Evolutionary conservation across 2,329 filamentous ascomycete species (phyloP).

Genomic region (Colletotrichum eremochloae): DNA sequence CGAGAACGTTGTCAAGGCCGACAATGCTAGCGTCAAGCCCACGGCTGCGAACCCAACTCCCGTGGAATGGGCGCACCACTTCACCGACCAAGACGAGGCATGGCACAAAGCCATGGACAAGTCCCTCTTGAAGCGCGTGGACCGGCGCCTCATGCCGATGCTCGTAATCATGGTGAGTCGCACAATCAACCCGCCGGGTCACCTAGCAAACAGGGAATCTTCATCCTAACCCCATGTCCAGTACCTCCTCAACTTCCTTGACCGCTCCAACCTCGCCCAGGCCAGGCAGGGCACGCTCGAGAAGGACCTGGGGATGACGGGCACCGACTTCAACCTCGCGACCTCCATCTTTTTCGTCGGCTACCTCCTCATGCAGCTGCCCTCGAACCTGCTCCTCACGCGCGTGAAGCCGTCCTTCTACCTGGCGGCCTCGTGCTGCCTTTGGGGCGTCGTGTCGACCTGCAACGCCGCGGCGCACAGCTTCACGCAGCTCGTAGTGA

Average conservation of each 20-base stretch:
- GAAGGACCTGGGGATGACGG: slow-evolving; percentile 64
- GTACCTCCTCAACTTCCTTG: slow-evolving; percentile 66
- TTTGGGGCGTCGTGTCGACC: slow-evolving; percentile 56
- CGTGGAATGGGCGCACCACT: slow-evolving; percentile 34
- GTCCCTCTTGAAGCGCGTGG: slow-evolving; percentile 62
- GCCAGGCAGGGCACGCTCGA: slow-evolving; percentile 67
- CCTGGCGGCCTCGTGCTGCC: slow-evolving; percentile 61
- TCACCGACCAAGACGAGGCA: slow-evolving; percentile 25
- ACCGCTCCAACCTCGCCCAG: slow-evolving; percentile 66
- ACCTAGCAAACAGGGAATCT: slow-evolving; percentile 50
- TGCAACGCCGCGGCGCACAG: slow-evolving; percentile 61
- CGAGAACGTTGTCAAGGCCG: slow-evolving; percentile 15
- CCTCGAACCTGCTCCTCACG: slow-evolving; percentile 70
- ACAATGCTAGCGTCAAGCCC: slow-evolving; percentile 13
- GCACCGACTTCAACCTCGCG: slow-evolving; percentile 69
- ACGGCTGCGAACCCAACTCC: slow-evolving; percentile 32
- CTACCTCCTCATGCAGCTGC: slow-evolving; percentile 73
- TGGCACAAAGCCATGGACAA: slow-evolving; percentile 38
- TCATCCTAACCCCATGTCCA: neutral
- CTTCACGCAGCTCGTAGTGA: slow-evolving; percentile 58
- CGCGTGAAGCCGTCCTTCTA: slow-evolving; percentile 66
- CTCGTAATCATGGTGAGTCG: slow-evolving; percentile 63
- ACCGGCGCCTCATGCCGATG: slow-evolving; percentile 63
- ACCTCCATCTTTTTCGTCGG: slow-evolving; percentile 70
- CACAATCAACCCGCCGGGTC: neutral